These are phyloP conservation scores for Solanum verrucosum DNA, from an alignment of 257 asterid species.

Conservation along the genomic window DNA sequence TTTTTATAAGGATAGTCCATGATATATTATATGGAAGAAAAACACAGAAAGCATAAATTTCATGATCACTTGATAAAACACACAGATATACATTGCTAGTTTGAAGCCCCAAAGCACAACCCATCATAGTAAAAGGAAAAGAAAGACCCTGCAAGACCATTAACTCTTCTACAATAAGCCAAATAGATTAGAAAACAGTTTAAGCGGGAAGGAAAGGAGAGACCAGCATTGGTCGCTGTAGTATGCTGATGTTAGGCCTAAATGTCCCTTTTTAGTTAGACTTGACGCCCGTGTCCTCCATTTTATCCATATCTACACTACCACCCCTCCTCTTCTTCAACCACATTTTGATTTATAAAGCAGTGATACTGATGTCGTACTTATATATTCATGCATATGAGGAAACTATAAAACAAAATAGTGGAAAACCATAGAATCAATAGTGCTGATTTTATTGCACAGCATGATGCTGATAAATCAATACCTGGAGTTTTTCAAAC, in stretches of 20 bases:
- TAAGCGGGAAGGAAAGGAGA: neutral
- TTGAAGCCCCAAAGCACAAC: neutral
- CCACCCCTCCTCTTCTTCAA: neutral
- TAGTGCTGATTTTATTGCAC: neutral
- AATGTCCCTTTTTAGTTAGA: neutral
- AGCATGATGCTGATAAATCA: neutral
- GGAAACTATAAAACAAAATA: neutral
- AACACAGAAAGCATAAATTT: neutral
- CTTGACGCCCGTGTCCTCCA: neutral
- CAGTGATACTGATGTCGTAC: neutral
- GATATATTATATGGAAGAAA: neutral
- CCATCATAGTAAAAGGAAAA: neutral
- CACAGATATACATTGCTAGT: neutral
- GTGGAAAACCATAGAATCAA: neutral
- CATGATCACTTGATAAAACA: neutral
- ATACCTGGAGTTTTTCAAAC: conserved; percentile 79
- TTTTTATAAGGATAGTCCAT: neutral
- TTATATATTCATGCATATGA: neutral
- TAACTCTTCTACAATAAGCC: neutral
- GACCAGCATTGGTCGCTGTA: neutral
- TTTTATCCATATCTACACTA: neutral
- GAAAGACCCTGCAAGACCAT: neutral
- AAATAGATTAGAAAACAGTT: neutral
- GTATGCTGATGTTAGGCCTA: neutral
- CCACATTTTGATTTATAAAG: neutral